phyloP scores from a whole-genome alignment of 2,329 filamentous ascomycete species.

The Colletotrichum orchidophilum region DNA sequence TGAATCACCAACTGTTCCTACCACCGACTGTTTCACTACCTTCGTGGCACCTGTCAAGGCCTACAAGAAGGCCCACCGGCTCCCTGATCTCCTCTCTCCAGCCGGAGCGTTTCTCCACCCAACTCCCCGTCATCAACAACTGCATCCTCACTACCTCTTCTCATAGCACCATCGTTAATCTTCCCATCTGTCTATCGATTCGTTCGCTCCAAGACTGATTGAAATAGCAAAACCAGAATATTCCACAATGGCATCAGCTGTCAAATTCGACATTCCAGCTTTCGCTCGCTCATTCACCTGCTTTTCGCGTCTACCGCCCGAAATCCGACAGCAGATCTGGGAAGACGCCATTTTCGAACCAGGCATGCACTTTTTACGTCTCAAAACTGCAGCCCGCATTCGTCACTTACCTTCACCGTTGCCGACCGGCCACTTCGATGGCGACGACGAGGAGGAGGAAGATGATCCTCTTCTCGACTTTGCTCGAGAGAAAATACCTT shows the following conservation, averaged over 20 bases:
- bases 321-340: slow-evolving; percentile 49
- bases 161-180: not conserved
- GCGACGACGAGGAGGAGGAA: slow-evolving; percentile 31
- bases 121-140: not conserved
- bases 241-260: slow-evolving; percentile 1
- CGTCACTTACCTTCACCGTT: not conserved
- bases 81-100: not conserved
- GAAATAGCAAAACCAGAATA: not conserved
- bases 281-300: slow-evolving; percentile 43
- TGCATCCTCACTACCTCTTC: not conserved
- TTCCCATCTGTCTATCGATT: not conserved
- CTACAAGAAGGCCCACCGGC: not conserved
- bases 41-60: too few species aligned
- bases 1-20: not conserved
- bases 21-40: too few species aligned
- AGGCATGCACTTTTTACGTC: slow-evolving; percentile 47
- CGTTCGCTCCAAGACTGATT: not conserved
- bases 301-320: slow-evolving; percentile 45
- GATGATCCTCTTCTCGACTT: slow-evolving; percentile 36
- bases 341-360: slow-evolving; percentile 41
- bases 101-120: not conserved
- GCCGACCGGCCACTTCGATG: not conserved
- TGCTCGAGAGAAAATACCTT: slow-evolving; percentile 35
- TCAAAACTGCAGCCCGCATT: slow-evolving; percentile 3
- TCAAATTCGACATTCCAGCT: slow-evolving; percentile 45